These are phyloP conservation scores for Dittrichia graveolens DNA, from an alignment of 129 eudicot species.

Conservation along the genomic window DNA sequence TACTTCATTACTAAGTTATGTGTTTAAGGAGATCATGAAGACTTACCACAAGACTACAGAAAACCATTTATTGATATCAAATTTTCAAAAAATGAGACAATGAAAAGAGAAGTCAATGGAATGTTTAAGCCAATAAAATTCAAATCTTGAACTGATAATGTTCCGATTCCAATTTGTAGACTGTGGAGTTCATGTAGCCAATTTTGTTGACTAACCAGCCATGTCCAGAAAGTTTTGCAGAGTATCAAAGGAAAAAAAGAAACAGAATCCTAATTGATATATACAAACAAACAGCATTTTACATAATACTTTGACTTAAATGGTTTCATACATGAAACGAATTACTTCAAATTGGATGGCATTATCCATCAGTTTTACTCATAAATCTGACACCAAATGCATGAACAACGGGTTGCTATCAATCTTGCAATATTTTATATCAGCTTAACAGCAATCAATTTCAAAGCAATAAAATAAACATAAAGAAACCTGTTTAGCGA, in stretches of 20 bases:
- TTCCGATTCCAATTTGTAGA: not conserved
- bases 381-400: conserved; percentile 4
- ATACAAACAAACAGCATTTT: not conserved
- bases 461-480: not conserved
- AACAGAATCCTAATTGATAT: not conserved
- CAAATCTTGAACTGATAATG: not conserved
- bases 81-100: not conserved
- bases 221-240: not conserved
- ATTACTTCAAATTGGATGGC: conserved; percentile 1
- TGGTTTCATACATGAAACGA: not conserved
- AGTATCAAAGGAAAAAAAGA: not conserved
- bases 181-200: conserved; percentile 13
- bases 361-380: not conserved
- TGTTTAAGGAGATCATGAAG: too few species aligned
- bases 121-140: not conserved
- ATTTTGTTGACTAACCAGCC: not conserved
- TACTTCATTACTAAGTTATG: too few species aligned
- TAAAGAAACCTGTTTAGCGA: conserved; percentile 68
- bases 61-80: too few species aligned
- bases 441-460: not conserved
- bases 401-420: not conserved
- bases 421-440: not conserved
- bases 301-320: not conserved
- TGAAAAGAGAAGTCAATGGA: not conserved
- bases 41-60: too few species aligned